Percentiles rank a stretch among this genome's conserved stretches.
These are phyloP conservation scores for Lachancea meyersii DNA, from an alignment of 805 yeast species.

Conservation along the genomic window DNA sequence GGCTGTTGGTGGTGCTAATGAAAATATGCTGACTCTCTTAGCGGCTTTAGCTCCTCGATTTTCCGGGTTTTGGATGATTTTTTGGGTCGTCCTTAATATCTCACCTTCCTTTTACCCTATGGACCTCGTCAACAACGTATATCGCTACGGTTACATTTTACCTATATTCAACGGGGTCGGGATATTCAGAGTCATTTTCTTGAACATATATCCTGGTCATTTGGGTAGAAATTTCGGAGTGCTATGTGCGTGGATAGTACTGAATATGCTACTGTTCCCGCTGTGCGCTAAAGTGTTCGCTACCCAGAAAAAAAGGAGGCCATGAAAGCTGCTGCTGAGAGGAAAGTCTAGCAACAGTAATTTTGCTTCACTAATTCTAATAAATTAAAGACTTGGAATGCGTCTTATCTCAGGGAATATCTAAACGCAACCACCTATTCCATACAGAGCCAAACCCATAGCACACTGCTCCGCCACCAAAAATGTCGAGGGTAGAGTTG, in stretches of 20 bases:
- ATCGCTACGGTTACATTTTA: slow-evolving; percentile 58
- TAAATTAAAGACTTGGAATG: too few relatives aligned
- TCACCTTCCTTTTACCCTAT: slow-evolving; percentile 64
- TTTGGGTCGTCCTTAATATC: slow-evolving; percentile 64
- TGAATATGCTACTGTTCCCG: slow-evolving; percentile 42
- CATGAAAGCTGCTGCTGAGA: slow-evolving; percentile 15
- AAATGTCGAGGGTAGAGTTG: slow-evolving; percentile 17
- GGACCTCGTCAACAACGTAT: slow-evolving; percentile 51
- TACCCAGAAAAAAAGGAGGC: slow-evolving; percentile 31
- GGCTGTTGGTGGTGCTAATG: slow-evolving; percentile 73
- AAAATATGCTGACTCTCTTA: slow-evolving; percentile 50
- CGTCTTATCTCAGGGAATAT: too few relatives aligned
- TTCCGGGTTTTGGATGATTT: slow-evolving; percentile 64
- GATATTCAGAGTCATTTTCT: slow-evolving; percentile 51
- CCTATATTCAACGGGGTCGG: slow-evolving; percentile 66
- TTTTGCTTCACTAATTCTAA: too few relatives aligned
- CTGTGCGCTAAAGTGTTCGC: slow-evolving; percentile 40
- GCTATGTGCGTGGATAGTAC: slow-evolving; percentile 52
- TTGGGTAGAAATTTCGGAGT: slow-evolving; percentile 59
- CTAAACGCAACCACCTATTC: slow-evolving; percentile 25
- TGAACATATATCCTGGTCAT: slow-evolving; percentile 49
- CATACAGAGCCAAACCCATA: slow-evolving; percentile 68
- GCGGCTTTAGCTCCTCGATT: slow-evolving; percentile 54
- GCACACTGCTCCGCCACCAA: slow-evolving; percentile 78
- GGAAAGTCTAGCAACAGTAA: too few relatives aligned